Evolutionary conservation across 139 green algal species (phyloP).

Genomic region (Protoeuglena noctilucae): DNA sequence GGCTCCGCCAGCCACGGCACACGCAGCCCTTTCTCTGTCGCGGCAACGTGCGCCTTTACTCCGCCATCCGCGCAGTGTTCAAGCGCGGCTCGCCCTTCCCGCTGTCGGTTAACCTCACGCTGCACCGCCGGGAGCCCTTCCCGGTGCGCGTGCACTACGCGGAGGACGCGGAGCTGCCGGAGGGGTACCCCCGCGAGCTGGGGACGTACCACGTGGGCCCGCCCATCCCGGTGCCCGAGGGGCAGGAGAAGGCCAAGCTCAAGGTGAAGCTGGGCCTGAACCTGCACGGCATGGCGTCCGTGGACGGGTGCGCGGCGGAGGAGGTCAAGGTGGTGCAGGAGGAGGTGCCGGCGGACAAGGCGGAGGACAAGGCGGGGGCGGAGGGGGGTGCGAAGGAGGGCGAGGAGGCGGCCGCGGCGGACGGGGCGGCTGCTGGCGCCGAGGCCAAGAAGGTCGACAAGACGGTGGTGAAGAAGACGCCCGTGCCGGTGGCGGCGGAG

Average conservation of each 20-base stretch:
- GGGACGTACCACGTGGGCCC: constrained; percentile 30
- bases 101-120: too few species aligned
- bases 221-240: constrained; percentile 15
- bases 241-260: constrained; percentile 58
- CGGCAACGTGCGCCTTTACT: too few species aligned
- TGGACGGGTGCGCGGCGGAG: constrained; percentile 59
- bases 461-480: background rate
- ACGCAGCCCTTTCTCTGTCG: too few species aligned
- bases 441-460: constrained; percentile 21
- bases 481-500: constrained; percentile 2
- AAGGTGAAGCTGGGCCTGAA: constrained; percentile 75
- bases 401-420: constrained; percentile 11
- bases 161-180: constrained; percentile 36
- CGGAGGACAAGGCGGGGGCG: constrained; percentile 10
- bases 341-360: too few species aligned
- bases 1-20: too few species aligned
- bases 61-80: too few species aligned
- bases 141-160: constrained; percentile 28
- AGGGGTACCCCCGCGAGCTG: constrained; percentile 20
- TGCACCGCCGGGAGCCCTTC: background rate
- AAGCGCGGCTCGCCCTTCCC: too few species aligned
- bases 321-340: constrained; percentile 71
- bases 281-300: constrained; percentile 63
- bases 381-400: constrained; percentile 16
- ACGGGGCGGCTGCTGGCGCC: constrained; percentile 3